Conservation (phyloP, 2,329 filamentous ascomycete genomes). For the Coccinonectria pachysandricola region DNA sequence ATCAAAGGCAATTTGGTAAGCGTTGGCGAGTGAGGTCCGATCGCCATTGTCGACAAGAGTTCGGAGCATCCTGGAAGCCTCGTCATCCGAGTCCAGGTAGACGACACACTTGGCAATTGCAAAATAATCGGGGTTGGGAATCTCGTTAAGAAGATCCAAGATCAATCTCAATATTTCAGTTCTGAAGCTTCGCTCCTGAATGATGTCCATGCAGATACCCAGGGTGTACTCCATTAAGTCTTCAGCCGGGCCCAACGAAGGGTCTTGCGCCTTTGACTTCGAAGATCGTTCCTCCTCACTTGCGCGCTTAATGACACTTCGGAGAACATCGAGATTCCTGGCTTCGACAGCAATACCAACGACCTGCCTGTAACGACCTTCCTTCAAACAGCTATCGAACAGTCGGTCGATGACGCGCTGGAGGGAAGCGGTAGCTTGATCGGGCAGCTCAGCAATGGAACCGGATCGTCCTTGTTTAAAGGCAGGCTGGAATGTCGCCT, state of each 20-base stretch:
- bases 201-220: conserved; percentile 93
- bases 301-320: conserved; percentile 78
- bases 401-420: conserved; percentile 78
- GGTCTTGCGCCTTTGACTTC: conserved; percentile 43
- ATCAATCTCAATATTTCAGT: conserved; percentile 80
- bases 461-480: conserved; percentile 43
- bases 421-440: conserved; percentile 67
- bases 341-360: conserved; percentile 95
- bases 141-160: conserved; percentile 88
- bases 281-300: conserved; percentile 71
- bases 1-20: conserved; percentile 97
- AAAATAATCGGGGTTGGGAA: conserved; percentile 90
- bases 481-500: conserved; percentile 44
- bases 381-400: conserved; percentile 79
- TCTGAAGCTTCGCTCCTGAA: conserved; percentile 83
- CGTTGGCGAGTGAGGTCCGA: conserved; percentile 67
- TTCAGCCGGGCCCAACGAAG: conserved; percentile 55
- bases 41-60: conserved; percentile 75
- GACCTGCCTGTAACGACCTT: conserved; percentile 87
- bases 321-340: conserved; percentile 79
- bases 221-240: conserved; percentile 95
- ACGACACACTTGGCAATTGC: conserved; percentile 97
- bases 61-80: conserved; percentile 78
- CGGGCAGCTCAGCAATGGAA: conserved; percentile 54
- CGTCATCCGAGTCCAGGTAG: conserved; percentile 82